Conservation (phyloP, 2,329 filamentous ascomycete genomes). For the Emydomyces testavorans region DNA sequence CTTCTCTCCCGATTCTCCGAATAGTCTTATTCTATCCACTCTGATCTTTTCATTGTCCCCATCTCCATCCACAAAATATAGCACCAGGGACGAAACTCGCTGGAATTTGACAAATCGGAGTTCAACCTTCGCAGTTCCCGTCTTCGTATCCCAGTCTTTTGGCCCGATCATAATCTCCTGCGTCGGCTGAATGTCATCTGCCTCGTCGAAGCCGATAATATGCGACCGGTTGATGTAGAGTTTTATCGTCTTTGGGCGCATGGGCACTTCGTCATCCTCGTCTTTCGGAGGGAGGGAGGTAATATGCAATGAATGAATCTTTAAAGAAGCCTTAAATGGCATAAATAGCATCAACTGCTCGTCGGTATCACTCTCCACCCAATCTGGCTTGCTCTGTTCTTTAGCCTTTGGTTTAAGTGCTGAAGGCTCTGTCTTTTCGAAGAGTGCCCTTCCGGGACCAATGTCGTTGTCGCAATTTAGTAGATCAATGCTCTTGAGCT, state of each 20-base stretch:
- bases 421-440: conserved; percentile 57
- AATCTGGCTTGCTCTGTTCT: conserved; percentile 53
- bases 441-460: conserved; percentile 60
- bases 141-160: conserved; percentile 64
- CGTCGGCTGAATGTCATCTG: conserved; percentile 70
- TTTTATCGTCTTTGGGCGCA: conserved; percentile 71
- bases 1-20: conserved; percentile 87
- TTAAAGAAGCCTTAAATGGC: conserved; percentile 76
- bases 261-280: conserved; percentile 58
- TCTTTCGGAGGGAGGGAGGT: conserved; percentile 60
- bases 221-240: conserved; percentile 81
- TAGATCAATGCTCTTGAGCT: conserved; percentile 68
- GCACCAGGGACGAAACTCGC: conserved; percentile 70
- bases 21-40: conserved; percentile 49
- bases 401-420: conserved; percentile 42
- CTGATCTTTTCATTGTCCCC: conserved; percentile 75
- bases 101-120: conserved; percentile 96
- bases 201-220: conserved; percentile 89
- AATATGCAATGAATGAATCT: conserved; percentile 77
- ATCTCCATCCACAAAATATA: conserved; percentile 83
- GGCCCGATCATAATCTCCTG: conserved; percentile 65
- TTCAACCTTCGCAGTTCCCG: conserved; percentile 59
- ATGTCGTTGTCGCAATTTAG: conserved; percentile 73
- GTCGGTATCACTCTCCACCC: conserved; percentile 92
- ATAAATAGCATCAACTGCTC: conserved; percentile 91